A percentile compares a stretch with the other conserved stretches of the same genome.
phyloP scores from a whole-genome alignment of 169 alveolate species.

The Eimeria praecox region DNA sequence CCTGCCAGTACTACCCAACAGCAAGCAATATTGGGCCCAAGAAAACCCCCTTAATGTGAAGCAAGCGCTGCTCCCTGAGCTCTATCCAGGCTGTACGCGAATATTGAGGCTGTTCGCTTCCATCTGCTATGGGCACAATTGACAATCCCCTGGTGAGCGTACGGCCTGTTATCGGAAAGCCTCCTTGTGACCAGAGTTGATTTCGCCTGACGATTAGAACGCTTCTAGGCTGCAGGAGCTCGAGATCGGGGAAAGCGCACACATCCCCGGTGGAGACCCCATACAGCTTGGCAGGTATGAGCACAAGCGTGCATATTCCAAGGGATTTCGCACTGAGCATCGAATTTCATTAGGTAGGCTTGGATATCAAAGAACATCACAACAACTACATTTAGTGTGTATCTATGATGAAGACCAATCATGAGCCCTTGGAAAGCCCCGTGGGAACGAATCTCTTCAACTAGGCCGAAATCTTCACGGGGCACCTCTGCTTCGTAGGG shows the following conservation, averaged over 20 bases:
- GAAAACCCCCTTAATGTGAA: background rate
- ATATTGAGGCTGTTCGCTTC: background rate
- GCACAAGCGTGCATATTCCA: background rate
- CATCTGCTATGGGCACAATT: background rate
- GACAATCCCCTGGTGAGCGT: background rate
- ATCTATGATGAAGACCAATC: background rate
- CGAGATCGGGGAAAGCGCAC: background rate
- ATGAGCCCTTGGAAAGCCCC: background rate
- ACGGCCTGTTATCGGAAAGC: background rate
- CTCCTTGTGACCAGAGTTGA: background rate
- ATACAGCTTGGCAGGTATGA: background rate
- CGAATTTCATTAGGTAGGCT: background rate
- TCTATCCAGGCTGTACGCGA: background rate
- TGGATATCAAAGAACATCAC: background rate
- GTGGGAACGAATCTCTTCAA: background rate
- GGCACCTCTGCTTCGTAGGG: background rate
- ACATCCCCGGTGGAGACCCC: background rate
- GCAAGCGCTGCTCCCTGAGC: background rate
- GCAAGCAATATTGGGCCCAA: background rate
- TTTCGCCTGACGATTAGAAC: too few relatives aligned
- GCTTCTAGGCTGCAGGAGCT: background rate
- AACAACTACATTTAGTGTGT: background rate
- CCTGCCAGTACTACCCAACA: background rate
- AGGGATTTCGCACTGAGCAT: background rate
- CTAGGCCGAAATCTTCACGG: background rate